Evolutionary conservation across 2,329 filamentous ascomycete species (phyloP).

Genomic region (Xylariales sp.): DNA sequence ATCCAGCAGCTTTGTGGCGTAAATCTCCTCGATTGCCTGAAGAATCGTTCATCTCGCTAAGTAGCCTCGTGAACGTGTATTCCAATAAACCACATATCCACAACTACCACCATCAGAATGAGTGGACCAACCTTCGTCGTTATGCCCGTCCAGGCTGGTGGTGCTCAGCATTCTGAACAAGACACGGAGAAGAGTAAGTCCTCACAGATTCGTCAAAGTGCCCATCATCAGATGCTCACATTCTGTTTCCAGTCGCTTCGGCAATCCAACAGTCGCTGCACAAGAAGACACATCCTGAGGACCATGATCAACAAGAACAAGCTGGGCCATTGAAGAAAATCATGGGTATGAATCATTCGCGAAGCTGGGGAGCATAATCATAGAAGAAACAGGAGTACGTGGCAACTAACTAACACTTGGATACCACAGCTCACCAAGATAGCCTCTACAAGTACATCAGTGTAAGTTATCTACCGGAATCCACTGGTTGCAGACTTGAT

Average conservation of each 20-base stretch:
- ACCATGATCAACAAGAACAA: not conserved
- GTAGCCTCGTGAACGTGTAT: no score
- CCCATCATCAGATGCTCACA: no score
- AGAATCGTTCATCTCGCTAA: no score
- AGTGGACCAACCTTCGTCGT: not conserved
- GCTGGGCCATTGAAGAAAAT: conserved; percentile 1
- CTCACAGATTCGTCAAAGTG: no score
- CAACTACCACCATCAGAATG: not conserved
- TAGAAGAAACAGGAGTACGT: not conserved
- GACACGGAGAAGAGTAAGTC: not conserved
- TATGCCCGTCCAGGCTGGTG: not conserved
- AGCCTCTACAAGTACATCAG: conserved; percentile 6
- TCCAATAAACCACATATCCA: no score
- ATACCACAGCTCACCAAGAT: not conserved
- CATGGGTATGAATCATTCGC: not conserved
- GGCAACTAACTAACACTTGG: not conserved
- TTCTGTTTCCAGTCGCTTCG: not conserved
- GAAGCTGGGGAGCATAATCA: no score
- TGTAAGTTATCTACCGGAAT: not conserved
- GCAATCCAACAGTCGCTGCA: not conserved
- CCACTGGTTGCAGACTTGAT: not conserved
- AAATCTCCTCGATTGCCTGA: no score
- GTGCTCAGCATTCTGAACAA: not conserved
- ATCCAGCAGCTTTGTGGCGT: no score
- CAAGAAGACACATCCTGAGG: not conserved